Conservation (phyloP, 2,329 filamentous ascomycete species). For the Lasiodiplodia theobromae region DNA sequence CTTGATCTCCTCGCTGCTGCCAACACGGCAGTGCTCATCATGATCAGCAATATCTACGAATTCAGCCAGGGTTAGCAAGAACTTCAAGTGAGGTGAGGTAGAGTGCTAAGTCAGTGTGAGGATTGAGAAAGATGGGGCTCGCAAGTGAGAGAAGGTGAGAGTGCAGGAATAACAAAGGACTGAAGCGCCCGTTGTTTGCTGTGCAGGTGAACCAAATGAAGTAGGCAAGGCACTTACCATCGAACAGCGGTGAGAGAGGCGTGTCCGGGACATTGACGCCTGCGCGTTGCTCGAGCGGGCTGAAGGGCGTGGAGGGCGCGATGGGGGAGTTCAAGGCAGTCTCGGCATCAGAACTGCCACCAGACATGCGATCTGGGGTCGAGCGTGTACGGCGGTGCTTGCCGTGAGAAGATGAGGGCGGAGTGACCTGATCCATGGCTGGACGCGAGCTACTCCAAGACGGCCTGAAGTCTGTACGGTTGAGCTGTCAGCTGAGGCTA, state of each 20-base stretch:
- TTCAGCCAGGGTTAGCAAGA: not conserved
- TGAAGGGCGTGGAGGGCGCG: slow-evolving; percentile 1
- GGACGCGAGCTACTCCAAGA: not conserved
- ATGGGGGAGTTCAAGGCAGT: not conserved
- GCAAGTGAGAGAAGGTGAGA: not conserved
- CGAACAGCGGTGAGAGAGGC: not conserved
- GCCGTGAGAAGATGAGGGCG: not conserved
- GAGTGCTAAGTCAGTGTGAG: not conserved
- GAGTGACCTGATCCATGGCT: slow-evolving; percentile 11
- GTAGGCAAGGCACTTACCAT: not conserved
- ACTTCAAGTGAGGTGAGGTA: not conserved
- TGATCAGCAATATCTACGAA: not conserved
- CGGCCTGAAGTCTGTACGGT: not conserved
- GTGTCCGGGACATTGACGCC: slow-evolving; percentile 2
- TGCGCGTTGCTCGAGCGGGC: not conserved
- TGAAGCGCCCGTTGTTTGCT: not conserved
- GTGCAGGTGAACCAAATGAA: not conserved
- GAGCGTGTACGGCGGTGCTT: not conserved
- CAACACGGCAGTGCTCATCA: not conserved
- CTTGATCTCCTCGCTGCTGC: not conserved
- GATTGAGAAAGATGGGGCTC: not conserved
- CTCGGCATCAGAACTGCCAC: slow-evolving; percentile 1
- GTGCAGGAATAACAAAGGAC: not conserved
- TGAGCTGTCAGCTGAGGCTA: not conserved
- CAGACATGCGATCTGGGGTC: not conserved